phyloP scores from a whole-genome alignment of 2,329 filamentous ascomycete species.

The Aspergillus pseudoviridinutans region DNA sequence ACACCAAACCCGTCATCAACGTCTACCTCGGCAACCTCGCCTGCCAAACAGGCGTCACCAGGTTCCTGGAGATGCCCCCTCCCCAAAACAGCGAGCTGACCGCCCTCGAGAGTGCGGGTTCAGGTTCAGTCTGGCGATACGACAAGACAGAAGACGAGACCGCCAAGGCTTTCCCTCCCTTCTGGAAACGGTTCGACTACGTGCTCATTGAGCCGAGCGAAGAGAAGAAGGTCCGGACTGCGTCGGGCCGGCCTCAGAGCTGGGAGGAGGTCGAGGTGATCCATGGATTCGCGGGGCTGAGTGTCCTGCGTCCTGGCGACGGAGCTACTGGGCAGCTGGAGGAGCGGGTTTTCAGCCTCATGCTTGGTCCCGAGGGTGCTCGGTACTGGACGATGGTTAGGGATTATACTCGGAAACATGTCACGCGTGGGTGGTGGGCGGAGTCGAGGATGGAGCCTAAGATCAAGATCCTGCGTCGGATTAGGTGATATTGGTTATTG shows the following conservation, averaged over 20 bases:
- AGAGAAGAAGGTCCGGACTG: constrained; percentile 21
- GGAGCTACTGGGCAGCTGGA: constrained; percentile 24
- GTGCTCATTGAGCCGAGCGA: constrained; percentile 48
- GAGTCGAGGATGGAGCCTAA: constrained; percentile 52
- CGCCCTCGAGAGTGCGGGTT: constrained; percentile 9
- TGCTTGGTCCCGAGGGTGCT: constrained; percentile 31
- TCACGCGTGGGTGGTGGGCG: constrained; percentile 53
- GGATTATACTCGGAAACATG: constrained; percentile 20
- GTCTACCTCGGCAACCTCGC: constrained; percentile 60
- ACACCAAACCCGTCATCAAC: constrained; percentile 24
- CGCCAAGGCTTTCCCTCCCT: constrained; percentile 45
- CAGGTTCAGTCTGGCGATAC: constrained; percentile 47
- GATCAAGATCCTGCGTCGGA: constrained; percentile 45
- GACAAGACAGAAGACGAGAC: constrained; percentile 57
- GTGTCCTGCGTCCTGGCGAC: constrained; percentile 44
- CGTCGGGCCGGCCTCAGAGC: constrained; percentile 40
- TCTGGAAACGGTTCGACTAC: constrained; percentile 59
- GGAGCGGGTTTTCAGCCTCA: constrained; percentile 30
- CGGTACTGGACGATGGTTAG: constrained; percentile 24
- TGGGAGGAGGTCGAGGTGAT: constrained; percentile 53
- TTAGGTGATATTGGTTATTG: constrained; percentile 1
- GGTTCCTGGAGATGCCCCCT: constrained; percentile 49
- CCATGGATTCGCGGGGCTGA: constrained; percentile 49
- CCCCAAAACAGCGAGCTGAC: constrained; percentile 14
- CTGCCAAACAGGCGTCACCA: constrained; percentile 61